These are phyloP conservation scores for Daphne laureola DNA, from an alignment of 441 rosid genomes.

Conservation along the genomic window DNA sequence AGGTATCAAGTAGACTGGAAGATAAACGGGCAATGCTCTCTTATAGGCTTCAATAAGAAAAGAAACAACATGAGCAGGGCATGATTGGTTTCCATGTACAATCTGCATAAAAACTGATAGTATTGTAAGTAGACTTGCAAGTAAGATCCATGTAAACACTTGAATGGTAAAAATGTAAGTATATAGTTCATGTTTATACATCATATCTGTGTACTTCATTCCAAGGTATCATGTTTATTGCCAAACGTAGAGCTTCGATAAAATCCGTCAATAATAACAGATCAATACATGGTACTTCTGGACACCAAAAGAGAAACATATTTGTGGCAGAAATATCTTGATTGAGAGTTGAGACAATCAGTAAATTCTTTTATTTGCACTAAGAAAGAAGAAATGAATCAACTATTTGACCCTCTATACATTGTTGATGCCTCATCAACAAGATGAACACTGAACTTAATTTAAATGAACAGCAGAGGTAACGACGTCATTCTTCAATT, in stretches of 20 bases:
- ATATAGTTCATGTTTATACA: neutral
- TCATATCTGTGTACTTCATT: neutral
- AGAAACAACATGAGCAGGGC: conserved; percentile 48
- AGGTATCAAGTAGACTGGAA: conserved; percentile 86
- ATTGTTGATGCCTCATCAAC: too few relatives aligned
- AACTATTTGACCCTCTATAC: too few relatives aligned
- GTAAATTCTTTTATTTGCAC: too few relatives aligned
- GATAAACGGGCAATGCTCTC: conserved; percentile 84
- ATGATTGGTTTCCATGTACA: conserved; percentile 77
- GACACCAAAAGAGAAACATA: too few relatives aligned
- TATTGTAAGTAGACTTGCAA: conserved; percentile 2
- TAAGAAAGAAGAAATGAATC: too few relatives aligned
- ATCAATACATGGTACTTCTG: too few relatives aligned
- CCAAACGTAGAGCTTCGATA: neutral
- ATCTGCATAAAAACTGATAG: conserved; percentile 46
- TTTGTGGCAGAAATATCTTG: too few relatives aligned
- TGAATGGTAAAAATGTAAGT: conserved; percentile 3
- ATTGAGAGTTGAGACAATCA: too few relatives aligned
- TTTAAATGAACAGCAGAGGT: too few relatives aligned
- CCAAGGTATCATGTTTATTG: conserved; percentile 3
- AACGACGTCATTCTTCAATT: too few relatives aligned
- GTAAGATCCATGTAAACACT: conserved; percentile 1
- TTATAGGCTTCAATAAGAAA: conserved; percentile 73
- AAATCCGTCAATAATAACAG: too few relatives aligned
- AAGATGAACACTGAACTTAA: too few relatives aligned